Base-by-base conservation (phyloP, 352 stramenopile species). In the Phytophthora lateralis region DNA sequence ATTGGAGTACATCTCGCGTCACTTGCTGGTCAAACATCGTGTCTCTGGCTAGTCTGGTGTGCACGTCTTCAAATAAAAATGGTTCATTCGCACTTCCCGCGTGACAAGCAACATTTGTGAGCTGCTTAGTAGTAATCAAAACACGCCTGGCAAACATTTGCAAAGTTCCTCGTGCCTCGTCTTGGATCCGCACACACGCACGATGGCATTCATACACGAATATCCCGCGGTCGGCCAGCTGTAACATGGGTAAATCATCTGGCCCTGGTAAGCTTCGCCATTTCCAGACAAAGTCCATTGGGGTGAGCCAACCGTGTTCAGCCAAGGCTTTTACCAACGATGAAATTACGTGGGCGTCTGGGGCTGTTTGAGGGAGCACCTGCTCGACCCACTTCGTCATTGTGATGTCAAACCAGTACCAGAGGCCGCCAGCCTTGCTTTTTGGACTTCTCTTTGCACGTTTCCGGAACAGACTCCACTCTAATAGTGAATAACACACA, bases 131-230 rank as follows among this genome's bases (percentile, higher is more conserved):
- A 6, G 34, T 6, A 17, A 60, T 50, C 6, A 66, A 6, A 21
- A 69, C 24, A 24, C 73, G 59, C 11, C 70, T 59, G 37, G 41
- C 29, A 44, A 61, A 66, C 58, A 85, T 82, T 69, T 82, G 73
- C 2, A 85, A 46, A 20, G 68, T 70, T 7, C 51, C 12, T 12
- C 47, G 51, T 0, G 76, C 76, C 35, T 82, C 71, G 17, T 61
- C 30, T 27, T 64, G 39, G n/a, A 85, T 75, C 12, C 32, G 62
- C 1, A 14, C 26, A 15, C 63, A 64, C 10, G 45, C 39, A 37
- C 50, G 48, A 59, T 85, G 73, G 9, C 61, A 71, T 46, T 80
- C 76, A 27, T 69, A 85, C 15, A 85, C 65, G n/a, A 85, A 69
- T 15, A 65, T 50, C 2, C 73, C 71, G 15, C 76, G 70, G 34